Base-by-base conservation (phyloP, 2,329 filamentous ascomycete genomes). In the Colletotrichum melonis region DNA sequence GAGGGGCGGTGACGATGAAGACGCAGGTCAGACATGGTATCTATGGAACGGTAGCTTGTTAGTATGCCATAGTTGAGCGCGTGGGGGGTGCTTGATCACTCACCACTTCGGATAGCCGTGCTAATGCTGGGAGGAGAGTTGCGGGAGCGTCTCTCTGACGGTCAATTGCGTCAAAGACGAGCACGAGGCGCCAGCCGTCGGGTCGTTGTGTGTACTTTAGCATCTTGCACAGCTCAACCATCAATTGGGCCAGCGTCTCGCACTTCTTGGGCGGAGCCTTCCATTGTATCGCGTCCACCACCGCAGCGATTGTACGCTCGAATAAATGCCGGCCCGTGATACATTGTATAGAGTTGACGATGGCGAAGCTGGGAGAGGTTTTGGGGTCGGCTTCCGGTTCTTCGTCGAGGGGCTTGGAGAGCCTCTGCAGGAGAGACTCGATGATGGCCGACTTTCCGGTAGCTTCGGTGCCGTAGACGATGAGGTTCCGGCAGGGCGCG, bases 101-200 rank as follows among this genome's bases (percentile, higher is more conserved):
- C 84, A 97, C 94, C 74, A 92, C 88, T 81, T 98, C 95, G 16
- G 94, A 93, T 24, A 99, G 82, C 74, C 95, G 89, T 26, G 93
- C 94, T 74, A 99, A 84, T 14, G 94, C 95, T 38, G 95, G 92
- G 5, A 98, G 84, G 16, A 98, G 84, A 1, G 94, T 97, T 3
- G 91, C 88, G 6, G 93, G 91, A 6, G 93, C 91, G 79, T 98
- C 96, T 78, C 93, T 88, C 81, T 98, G 94, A 75, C 88, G 90
- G 81, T 98, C 96, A 70, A 98, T 92, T 12, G 91, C 94, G 84
- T 98, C 97, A 75, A 98, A 88, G 12, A 98, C 94, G 71, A 98
- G 83, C 9, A 96, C 91, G 77, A 98, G 95, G 75, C 92, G 91
- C 76, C 85, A 86, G 59, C 79, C 77, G 24, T 79, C 76, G 52